A percentile compares a stretch with the other conserved stretches of the same genome.
These are phyloP conservation scores for Butyriboletus loyo DNA, from an alignment of 768 basidiomycete species.

Conservation along the genomic window DNA sequence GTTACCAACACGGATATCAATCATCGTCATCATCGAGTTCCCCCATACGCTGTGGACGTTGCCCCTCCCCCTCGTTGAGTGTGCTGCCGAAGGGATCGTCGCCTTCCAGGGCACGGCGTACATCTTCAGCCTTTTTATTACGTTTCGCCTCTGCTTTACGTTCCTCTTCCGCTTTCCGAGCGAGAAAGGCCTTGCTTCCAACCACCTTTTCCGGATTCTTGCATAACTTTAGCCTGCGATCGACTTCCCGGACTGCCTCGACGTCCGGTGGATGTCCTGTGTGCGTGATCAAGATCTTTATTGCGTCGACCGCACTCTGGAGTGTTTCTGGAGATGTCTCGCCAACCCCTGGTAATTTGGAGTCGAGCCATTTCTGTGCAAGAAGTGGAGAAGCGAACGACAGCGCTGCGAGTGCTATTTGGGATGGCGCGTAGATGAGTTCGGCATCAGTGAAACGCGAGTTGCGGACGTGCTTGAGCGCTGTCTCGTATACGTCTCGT, in stretches of 20 bases:
- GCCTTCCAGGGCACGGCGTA: constrained; percentile 43
- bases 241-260: constrained; percentile 84
- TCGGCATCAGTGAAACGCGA: constrained; percentile 90
- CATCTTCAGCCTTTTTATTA: constrained; percentile 53
- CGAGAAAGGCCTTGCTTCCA: constrained; percentile 80
- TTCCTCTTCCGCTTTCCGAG: constrained; percentile 70
- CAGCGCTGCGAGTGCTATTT: constrained; percentile 84
- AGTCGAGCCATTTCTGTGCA: constrained; percentile 56
- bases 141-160: constrained; percentile 67
- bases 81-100: constrained; percentile 73
- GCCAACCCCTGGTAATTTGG: constrained; percentile 30
- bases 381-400: constrained; percentile 61
- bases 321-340: constrained; percentile 21
- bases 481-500: constrained; percentile 59
- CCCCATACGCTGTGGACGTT: constrained; percentile 25
- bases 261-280: constrained; percentile 68
- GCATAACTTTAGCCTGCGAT: constrained; percentile 80
- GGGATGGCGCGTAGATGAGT: constrained; percentile 88
- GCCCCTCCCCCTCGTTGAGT: constrained; percentile 38
- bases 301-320: constrained; percentile 36
- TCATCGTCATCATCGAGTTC: constrained; percentile 51
- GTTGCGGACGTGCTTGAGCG: constrained; percentile 64
- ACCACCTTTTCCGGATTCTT: constrained; percentile 95
- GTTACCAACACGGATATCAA: constrained; percentile 1
- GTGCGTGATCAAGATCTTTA: constrained; percentile 53